These are phyloP conservation scores for Lactarius evosmus DNA, from an alignment of 768 basidiomycete species.

Conservation along the genomic window DNA sequence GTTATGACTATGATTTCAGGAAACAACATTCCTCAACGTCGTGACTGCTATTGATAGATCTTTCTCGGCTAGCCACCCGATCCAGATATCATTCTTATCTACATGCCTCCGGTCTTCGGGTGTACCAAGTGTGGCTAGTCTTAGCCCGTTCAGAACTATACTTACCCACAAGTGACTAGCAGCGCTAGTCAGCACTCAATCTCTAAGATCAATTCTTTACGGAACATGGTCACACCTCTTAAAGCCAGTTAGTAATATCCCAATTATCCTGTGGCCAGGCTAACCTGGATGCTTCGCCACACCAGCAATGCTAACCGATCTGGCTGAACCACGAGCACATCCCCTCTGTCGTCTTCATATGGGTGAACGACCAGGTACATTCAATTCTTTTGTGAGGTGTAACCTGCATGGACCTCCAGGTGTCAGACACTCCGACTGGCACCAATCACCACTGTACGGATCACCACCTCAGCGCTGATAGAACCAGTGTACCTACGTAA, in stretches of 20 bases:
- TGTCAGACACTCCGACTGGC: background rate
- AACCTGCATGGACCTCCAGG: background rate
- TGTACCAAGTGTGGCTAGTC: too few species aligned
- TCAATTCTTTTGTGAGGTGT: background rate
- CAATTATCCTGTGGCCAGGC: background rate
- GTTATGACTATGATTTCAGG: background rate
- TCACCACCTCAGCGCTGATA: background rate
- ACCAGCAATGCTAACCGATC: background rate
- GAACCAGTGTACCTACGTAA: background rate
- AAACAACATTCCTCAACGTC: too few species aligned
- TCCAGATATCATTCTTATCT: too few species aligned
- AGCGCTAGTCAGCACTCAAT: too few species aligned
- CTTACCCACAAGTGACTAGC: too few species aligned
- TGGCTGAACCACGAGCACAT: background rate
- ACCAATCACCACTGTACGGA: background rate
- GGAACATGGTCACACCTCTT: too few species aligned
- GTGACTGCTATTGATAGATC: too few species aligned
- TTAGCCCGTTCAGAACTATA: too few species aligned
- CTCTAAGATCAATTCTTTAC: too few species aligned
- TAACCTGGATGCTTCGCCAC: background rate
- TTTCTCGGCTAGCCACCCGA: too few species aligned
- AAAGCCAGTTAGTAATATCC: too few species aligned
- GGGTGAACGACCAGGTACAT: background rate
- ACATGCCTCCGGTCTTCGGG: too few species aligned
- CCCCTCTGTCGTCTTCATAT: background rate